Conservation (phyloP, 2,329 filamentous ascomycete species). For the Neophaeococcomyces mojaviensis region DNA sequence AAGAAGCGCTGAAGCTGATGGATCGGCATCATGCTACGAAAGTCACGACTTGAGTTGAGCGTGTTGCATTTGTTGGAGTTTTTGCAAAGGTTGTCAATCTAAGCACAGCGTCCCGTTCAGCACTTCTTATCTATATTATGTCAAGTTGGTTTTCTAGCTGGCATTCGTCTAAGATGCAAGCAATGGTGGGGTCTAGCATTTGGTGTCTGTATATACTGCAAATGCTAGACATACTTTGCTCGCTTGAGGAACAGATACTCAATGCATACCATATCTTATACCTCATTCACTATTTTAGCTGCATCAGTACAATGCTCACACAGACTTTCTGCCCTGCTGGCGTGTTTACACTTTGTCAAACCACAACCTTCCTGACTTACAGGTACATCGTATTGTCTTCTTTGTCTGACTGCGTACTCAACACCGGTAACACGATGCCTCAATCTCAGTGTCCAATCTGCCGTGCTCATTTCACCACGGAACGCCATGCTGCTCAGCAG, state of each 20-base stretch:
- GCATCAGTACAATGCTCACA: background rate
- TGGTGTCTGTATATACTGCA: too few relatives aligned
- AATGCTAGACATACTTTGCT: too few relatives aligned
- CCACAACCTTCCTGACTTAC: conserved; percentile 3
- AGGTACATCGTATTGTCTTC: background rate
- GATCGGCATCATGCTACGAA: conserved; percentile 14
- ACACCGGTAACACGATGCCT: background rate
- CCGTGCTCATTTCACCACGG: conserved; percentile 6
- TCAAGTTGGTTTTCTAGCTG: too few relatives aligned
- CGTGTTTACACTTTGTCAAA: conserved; percentile 4
- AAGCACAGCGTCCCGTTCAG: too few relatives aligned
- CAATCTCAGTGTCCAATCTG: conserved; percentile 5
- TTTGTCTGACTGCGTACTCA: conserved; percentile 3
- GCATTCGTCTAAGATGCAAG: too few relatives aligned
- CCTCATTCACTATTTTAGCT: too few relatives aligned
- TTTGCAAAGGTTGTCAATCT: too few relatives aligned
- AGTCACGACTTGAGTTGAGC: conserved; percentile 12
- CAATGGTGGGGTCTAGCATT: too few relatives aligned
- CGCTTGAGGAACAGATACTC: too few relatives aligned
- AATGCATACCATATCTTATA: too few relatives aligned
- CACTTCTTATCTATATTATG: too few relatives aligned
- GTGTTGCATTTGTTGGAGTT: too few relatives aligned
- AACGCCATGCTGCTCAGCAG: background rate
- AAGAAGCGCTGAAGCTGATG: conserved; percentile 17
- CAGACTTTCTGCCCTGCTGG: background rate